Evolutionary conservation across 306 rosid species (phyloP), one percentile per base, ranked within the genome.

Genomic region (Malus asiatica): DNA sequence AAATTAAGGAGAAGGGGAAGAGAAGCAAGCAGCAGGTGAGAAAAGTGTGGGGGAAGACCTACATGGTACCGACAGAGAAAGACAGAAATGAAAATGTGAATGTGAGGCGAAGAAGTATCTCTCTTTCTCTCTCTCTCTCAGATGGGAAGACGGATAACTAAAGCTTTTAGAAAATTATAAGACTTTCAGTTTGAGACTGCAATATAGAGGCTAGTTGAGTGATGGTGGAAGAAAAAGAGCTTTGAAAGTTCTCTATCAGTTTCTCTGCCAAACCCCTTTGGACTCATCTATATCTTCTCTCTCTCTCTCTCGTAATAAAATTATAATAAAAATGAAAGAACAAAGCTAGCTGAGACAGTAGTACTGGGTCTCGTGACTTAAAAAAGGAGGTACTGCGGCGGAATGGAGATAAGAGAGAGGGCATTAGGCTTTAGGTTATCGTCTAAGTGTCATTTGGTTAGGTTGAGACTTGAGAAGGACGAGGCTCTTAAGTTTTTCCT

Each of bases 161-260:
- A 71, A 82, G 81, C 53, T 78, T 78, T 87, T 76, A 60, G 69
- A 82, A 82, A 79, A 44, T 80, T 78, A 71, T 67, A 82, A 70
- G 86, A 91, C 93, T 90, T 90, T 77, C 83, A 91, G 97, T 94
- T 91, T 90, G 88, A 76, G 87, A 94, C 96, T 86, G 97, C 93
- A 84, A 87, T 89, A 69, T 86, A 82, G 82, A 84, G 87, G 89
- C 89, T 90, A 83, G 93, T 87, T 86, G 93, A 95, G 93, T 87
- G 88, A 89, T 85, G 95, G 93, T 88, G 82, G 88, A 89, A 89
- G 93, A 92, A 84, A 92, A 88, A 84, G 98, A 90, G 97, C 87
- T 88, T 92, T 95, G 96, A 95, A 92, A 92, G 96, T 92, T 92
- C 91, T 90, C 99, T 89, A 92, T 95, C 97, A 90, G 99, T 95